Base-by-base conservation (phyloP, 1,139 yeast genomes). In the Diutina sp. region DNA sequence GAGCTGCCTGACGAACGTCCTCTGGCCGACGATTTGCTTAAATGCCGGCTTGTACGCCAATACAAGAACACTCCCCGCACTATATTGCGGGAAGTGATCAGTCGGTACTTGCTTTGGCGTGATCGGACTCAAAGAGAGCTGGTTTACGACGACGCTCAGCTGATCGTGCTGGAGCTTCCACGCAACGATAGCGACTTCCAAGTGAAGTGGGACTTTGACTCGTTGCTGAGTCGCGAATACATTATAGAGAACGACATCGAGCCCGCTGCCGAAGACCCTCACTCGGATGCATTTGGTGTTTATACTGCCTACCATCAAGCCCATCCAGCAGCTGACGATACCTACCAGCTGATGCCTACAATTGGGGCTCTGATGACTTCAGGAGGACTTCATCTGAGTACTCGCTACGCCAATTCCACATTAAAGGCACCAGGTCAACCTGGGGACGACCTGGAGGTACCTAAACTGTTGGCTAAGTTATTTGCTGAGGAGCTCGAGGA, bases 1-100 rank as follows among this genome's bases (percentile, higher is more conserved):
- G 99, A 95, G 69, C 89, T 87, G 60, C 96, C 98, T 0, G 85
- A 83, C 28, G 96, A 89, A 64, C 77, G 99, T 62, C 87, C 91
- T 0, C 75, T 83, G 55, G 98, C 99, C 1, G 97, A 90, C 56
- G 97, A 89, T 52, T 72, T 95, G 55, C 69, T 82, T 56, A 89
- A 85, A 65, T 79, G 91, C 57, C 87, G 82, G 66, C 85, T 91
- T 60, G 80, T 93, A 55, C 82, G 81, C 61, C 68, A 74, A 52
- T 82, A 87, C 65, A 83, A 80, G 62, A 78, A 77, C 59, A 69
- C 79, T 7, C 82, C 93, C 6, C 86, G 89, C 0, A 58, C 76
- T 1, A 70, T 81, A 0, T 69, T 95, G 58, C 83, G 85, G 60
- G 97, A 90, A 65, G 74, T 93, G 28, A 84, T 95, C n/a, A 77